A percentile compares a stretch with the other conserved stretches of the same genome.
phyloP scores from a whole-genome alignment of 2,329 filamentous ascomycete species.

The Penicillium hesseltinei region DNA sequence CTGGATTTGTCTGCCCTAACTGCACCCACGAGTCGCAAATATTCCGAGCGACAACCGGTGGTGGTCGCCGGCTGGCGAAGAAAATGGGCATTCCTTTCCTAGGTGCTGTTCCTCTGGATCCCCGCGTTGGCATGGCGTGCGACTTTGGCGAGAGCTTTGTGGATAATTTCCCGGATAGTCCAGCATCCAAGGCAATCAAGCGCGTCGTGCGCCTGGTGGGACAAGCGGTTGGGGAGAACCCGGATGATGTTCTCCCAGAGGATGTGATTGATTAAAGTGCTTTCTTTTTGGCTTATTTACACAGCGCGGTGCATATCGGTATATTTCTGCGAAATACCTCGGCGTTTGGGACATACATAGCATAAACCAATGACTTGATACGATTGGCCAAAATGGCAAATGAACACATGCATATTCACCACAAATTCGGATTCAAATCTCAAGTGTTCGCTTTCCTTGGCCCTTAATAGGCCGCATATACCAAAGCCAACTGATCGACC shows the following conservation, averaged over 20 bases:
- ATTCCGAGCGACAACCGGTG: slow-evolving; percentile 87
- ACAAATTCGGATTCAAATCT: background rate
- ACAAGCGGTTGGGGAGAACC: slow-evolving; percentile 62
- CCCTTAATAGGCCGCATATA: slow-evolving; percentile 22
- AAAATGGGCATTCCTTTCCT: slow-evolving; percentile 88
- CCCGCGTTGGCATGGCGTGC: slow-evolving; percentile 91
- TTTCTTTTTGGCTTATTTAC: slow-evolving; percentile 14
- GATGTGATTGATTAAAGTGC: slow-evolving; percentile 26
- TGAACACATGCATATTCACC: slow-evolving; percentile 1
- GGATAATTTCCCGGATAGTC: slow-evolving; percentile 88
- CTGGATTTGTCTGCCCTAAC: slow-evolving; percentile 90
- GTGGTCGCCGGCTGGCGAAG: slow-evolving; percentile 73
- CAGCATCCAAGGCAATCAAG: slow-evolving; percentile 79
- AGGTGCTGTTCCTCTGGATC: slow-evolving; percentile 86
- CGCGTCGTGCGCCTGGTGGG: slow-evolving; percentile 74
- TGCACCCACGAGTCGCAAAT: slow-evolving; percentile 80
- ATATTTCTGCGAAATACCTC: background rate
- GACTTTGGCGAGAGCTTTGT: slow-evolving; percentile 98
- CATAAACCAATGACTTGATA: slow-evolving; percentile 21
- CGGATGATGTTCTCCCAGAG: slow-evolving; percentile 49
- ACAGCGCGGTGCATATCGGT: slow-evolving; percentile 24
- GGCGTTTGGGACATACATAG: slow-evolving; percentile 21
- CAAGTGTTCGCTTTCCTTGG: background rate
- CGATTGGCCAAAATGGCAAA: slow-evolving; percentile 9
- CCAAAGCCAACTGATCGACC: slow-evolving; percentile 53